These are phyloP conservation scores for Candida parachauliodes DNA, from an alignment of 805 yeast species.

Conservation along the genomic window DNA sequence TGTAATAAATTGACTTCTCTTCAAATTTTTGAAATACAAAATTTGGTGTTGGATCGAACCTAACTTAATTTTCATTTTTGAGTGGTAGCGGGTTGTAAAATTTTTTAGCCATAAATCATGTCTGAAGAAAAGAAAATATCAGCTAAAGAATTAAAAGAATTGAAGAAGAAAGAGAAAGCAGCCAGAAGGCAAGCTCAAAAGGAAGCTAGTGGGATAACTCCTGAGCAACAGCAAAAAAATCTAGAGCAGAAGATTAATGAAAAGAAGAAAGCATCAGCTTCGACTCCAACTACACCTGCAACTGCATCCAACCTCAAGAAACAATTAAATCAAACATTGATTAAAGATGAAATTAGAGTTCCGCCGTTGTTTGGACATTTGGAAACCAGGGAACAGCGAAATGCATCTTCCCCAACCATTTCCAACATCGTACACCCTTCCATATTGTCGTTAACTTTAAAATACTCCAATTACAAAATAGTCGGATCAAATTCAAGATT, in stretches of 20 bases:
- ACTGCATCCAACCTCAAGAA: slow-evolving; percentile 48
- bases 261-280: slow-evolving; percentile 37
- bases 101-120: neutral
- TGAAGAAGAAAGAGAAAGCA: slow-evolving; percentile 85
- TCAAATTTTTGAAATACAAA: too few relatives aligned
- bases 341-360: slow-evolving; percentile 36
- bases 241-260: slow-evolving; percentile 42
- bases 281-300: slow-evolving; percentile 42
- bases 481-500: slow-evolving; percentile 91
- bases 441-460: slow-evolving; percentile 71
- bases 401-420: slow-evolving; percentile 51
- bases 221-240: slow-evolving; percentile 40
- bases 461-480: slow-evolving; percentile 76
- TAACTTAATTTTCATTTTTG: neutral
- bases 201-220: slow-evolving; percentile 57
- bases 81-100: neutral
- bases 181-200: slow-evolving; percentile 89
- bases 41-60: too few relatives aligned
- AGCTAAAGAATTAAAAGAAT: slow-evolving; percentile 82
- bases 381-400: slow-evolving; percentile 76
- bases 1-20: too few relatives aligned
- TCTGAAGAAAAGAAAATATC: slow-evolving; percentile 31
- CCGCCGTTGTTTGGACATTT: slow-evolving; percentile 75
- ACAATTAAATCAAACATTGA: slow-evolving; percentile 50
- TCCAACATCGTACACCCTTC: slow-evolving; percentile 83